Base-by-base conservation (phyloP, 164 flowering plant species). In the Aristolochia californica region DNA sequence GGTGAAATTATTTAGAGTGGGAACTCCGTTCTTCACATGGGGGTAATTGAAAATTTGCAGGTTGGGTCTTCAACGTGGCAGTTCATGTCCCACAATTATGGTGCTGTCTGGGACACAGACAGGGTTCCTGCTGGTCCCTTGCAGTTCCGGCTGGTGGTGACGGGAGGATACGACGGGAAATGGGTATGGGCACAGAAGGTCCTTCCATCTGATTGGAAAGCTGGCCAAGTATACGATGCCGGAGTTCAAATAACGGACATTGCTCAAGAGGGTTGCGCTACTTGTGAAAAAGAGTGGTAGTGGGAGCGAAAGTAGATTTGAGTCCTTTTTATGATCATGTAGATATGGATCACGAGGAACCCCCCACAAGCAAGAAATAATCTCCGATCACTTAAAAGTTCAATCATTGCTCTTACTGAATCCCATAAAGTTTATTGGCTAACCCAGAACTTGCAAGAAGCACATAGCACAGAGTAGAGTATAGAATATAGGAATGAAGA, bases 61-160 rank as follows among this genome's bases (percentile, higher is more conserved):
- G 87, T 77, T n/a, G 88, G 86, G 24, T 67, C 84, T 5, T 43
- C 85, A n/a, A 73, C 62, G 57, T 83, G 91, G 93, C 57, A 43
- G 12, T 78, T 11, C 75, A 53, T 91, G 93, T 75, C 67, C 55
- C 56, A 88, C 50, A 85, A 71, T 5, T 27, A 73, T 22, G 96
- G 96, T 15, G 91, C 94, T 0, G 75, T 88, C 0, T 88, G 96
- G 96, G 81, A 77, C 54, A 87, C 91, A 4, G 75, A 75, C 48
- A 55, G 77, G n/a, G 91, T 78, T 8, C 95, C 96, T 1, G 48
- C 43, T 0, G 95, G 89, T 23, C 65, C 83, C 0, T 34, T 91
- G 69, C 90, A 81, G 60, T 76, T 88, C 55, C 71, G 95, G 51
- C 66, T 87, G 7, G 74, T 85, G 40, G 85, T 85, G 43, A 85